Evolutionary conservation across 1,284 basidiomycete species (phyloP), one percentile per base, ranked within the genome.

Genomic region (Moesziomyces parantarcticus): DNA sequence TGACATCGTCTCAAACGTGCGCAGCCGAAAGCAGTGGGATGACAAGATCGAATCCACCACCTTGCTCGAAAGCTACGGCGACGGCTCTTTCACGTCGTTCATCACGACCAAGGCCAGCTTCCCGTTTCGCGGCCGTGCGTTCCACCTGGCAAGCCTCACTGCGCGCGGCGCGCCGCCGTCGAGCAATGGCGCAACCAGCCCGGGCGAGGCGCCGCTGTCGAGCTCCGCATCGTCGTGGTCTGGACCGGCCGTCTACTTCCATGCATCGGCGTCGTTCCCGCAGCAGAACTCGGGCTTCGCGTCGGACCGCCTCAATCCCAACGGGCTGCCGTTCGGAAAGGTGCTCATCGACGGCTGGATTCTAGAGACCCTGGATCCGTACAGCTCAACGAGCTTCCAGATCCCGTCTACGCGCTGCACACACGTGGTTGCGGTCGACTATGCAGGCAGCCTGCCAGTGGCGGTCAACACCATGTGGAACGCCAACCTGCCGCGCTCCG

Each of bases 301-400:
- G 8, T 92, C 56, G 47, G 53, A 87, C 11, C 53, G 57, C 21
- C 91, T 93, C 84, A 98, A 99, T 80, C 87, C 92, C 0, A 88
- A 89, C 50, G 82, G 69, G 0, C 86, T 94, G 14, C 92, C 93
- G 0, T 86, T 92, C 10, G 95, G 94, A 0, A 89, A 91, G 21
- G 87, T 95, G 45, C 90, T 93, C 68, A 86, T 99, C 3, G 94
- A 98, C 76, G 96, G 92, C 0, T 99, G 97, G 97, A 91, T 97
- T 45, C 85, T 97, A 73, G 94, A 99, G 86, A 98, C 95, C 1
- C 88, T 99, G 45, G 96, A 99, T 83, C 96, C 97, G 0, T 99
- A 99, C 83, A 93, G 93, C 44, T 91, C 92, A 63, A 94, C 97
- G 83, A 94, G 93, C 77, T 96, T 95, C 82, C 89, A 92, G 16